Percentiles rank a stretch among this genome's conserved stretches.
These are phyloP conservation scores for Backusella australiensis DNA, from an alignment of 192 early-diverging fungal genomes.

Conservation along the genomic window DNA sequence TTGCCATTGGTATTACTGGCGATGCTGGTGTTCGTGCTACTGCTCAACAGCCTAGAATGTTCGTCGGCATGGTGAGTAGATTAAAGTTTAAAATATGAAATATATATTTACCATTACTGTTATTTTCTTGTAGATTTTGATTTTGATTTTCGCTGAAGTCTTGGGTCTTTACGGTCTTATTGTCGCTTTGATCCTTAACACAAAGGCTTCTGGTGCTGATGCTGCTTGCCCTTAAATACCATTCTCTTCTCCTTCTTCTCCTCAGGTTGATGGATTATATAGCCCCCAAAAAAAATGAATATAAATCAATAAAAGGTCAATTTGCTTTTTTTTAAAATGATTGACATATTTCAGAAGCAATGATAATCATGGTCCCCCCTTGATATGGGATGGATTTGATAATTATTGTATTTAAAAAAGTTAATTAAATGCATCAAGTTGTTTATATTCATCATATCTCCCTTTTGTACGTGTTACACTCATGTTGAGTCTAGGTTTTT, in stretches of 20 bases:
- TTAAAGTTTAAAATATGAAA: background rate
- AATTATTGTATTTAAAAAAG: background rate
- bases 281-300: background rate
- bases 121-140: constrained; percentile 57
- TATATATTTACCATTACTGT: constrained; percentile 21
- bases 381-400: background rate
- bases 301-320: background rate
- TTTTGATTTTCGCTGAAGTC: constrained; percentile 99
- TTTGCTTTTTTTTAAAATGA: background rate
- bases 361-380: background rate
- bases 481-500: background rate
- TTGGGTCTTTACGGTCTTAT: constrained; percentile 96
- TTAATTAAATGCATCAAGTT: background rate
- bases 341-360: background rate
- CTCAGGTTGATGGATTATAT: background rate
- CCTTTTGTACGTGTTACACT: background rate
- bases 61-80: constrained; percentile 80
- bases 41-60: constrained; percentile 86
- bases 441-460: background rate
- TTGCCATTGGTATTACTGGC: constrained; percentile 95
- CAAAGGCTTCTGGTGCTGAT: constrained; percentile 59
- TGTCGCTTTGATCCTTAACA: constrained; percentile 97
- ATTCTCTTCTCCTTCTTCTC: background rate
- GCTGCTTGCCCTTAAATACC: constrained; percentile 5
- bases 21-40: constrained; percentile 92